Evolutionary conservation across 495 filamentous ascomycete species (phyloP).

Genomic region (Penicillium antarcticum): DNA sequence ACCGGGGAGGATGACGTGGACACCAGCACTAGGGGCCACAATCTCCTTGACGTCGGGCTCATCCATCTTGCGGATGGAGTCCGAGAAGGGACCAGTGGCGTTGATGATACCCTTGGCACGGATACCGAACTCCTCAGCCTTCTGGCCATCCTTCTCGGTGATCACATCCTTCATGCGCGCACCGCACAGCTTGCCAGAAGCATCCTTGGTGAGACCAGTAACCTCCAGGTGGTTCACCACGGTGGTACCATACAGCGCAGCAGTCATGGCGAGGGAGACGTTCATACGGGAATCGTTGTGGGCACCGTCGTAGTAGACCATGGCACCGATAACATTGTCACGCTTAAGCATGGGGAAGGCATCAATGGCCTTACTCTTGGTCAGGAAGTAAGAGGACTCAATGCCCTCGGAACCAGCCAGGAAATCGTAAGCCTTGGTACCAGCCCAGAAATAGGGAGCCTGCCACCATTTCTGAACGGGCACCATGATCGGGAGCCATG

Average conservation of each 20-base stretch:
- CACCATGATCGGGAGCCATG: conserved; percentile 97
- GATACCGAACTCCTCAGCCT: conserved; percentile 64
- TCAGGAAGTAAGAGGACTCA: conserved; percentile 95
- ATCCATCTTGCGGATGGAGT: conserved; percentile 90
- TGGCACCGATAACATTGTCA: conserved; percentile 78
- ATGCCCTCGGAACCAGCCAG: conserved; percentile 94
- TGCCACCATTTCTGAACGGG: conserved; percentile 97
- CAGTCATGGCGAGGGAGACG: conserved; percentile 92
- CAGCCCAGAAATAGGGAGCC: conserved; percentile 94
- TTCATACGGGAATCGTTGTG: conserved; percentile 99
- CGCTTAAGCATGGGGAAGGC: conserved; percentile 97
- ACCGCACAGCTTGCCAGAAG: conserved; percentile 72
- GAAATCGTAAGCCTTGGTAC: conserved; percentile 93
- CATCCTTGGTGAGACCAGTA: conserved; percentile 76
- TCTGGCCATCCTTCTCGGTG: conserved; percentile 52
- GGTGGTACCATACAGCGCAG: conserved; percentile 87
- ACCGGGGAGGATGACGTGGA: conserved; percentile 91
- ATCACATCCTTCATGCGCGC: conserved; percentile 76
- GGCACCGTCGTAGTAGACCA: conserved; percentile 97
- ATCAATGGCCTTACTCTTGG: conserved; percentile 89
- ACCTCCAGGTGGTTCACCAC: conserved; percentile 94
- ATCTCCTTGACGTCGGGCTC: conserved; percentile 73
- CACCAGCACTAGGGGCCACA: conserved; percentile 89
- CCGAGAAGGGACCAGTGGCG: conserved; percentile 94
- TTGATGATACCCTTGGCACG: conserved; percentile 92